Evolutionary conservation across 163 green algal genomes (phyloP).

Genomic region (Chlorella variabilis): DNA sequence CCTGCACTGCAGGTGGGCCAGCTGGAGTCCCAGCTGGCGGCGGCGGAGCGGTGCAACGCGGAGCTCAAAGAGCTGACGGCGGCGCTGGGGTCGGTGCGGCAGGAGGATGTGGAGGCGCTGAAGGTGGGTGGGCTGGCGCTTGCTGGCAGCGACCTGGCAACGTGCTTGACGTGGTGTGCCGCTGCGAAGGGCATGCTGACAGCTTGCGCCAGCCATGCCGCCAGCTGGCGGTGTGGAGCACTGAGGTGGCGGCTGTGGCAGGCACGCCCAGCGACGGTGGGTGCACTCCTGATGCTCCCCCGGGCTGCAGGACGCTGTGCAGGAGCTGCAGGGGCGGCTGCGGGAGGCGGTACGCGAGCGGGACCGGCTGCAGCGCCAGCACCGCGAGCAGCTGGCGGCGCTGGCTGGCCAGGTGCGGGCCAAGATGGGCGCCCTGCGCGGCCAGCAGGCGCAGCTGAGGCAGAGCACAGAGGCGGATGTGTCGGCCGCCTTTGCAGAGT

Average conservation of each 20-base stretch:
- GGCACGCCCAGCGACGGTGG: too few species aligned
- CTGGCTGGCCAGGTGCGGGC: neutral
- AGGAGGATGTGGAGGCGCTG: slow-evolving; percentile 28
- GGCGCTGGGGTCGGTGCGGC: neutral
- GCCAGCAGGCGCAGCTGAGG: neutral
- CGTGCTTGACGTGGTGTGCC: too few species aligned
- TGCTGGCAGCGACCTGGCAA: too few species aligned
- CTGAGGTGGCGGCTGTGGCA: too few species aligned
- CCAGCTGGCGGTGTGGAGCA: too few species aligned
- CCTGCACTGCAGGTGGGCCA: slow-evolving; percentile 6
- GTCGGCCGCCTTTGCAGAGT: neutral
- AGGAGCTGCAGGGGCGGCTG: slow-evolving; percentile 23
- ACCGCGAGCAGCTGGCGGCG: neutral
- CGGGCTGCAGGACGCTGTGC: slow-evolving; percentile 14
- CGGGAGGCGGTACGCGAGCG: slow-evolving; percentile 3
- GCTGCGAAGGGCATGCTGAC: too few species aligned
- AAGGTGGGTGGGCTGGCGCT: too few species aligned
- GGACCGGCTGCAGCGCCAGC: neutral
- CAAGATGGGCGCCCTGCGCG: neutral
- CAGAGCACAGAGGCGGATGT: slow-evolving; percentile 19
- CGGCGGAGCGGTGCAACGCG: slow-evolving; percentile 19
- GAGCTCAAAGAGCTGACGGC: slow-evolving; percentile 20
- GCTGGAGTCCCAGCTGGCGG: slow-evolving; percentile 25
- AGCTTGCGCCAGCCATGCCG: too few species aligned
- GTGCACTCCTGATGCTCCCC: too few species aligned